Conservation (phyloP, 2,329 filamentous ascomycete genomes). For the Sporothrix dimorphospora region DNA sequence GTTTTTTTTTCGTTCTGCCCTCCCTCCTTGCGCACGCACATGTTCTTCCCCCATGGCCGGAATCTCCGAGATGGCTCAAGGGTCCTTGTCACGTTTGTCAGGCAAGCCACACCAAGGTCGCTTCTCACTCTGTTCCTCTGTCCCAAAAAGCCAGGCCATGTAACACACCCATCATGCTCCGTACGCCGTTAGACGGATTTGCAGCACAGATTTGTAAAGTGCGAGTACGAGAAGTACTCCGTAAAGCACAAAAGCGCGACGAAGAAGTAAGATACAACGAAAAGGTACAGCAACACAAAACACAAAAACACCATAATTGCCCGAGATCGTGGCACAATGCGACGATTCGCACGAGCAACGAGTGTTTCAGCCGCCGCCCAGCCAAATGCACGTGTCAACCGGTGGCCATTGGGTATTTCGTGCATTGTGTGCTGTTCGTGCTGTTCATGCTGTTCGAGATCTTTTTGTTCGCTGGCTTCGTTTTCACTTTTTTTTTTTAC, state of each 20-base stretch:
- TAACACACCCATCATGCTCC: background rate
- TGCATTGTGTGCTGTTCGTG: background rate
- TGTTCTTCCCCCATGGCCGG: background rate
- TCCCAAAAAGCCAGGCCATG: background rate
- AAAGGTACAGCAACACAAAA: background rate
- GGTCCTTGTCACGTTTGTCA: background rate
- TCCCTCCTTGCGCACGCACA: conserved; percentile 8
- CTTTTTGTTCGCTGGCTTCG: background rate
- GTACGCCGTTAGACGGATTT: background rate
- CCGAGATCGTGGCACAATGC: conserved; percentile 1
- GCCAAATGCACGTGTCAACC: conserved; percentile 14
- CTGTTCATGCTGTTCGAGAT: background rate
- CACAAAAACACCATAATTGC: background rate
- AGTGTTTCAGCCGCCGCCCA: conserved; percentile 17
- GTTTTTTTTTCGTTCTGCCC: background rate
- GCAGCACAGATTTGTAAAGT: background rate
- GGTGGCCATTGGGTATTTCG: background rate
- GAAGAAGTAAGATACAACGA: no score
- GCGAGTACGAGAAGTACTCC: background rate
- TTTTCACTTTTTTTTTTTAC: background rate
- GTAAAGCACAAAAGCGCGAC: no score
- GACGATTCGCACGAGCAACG: conserved; percentile 1
- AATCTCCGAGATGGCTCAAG: conserved; percentile 12
- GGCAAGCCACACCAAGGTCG: background rate
- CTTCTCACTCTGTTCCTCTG: background rate